These are phyloP conservation scores for Beauveria brongniartii DNA, from an alignment of 2,329 filamentous ascomycete species.

Conservation along the genomic window DNA sequence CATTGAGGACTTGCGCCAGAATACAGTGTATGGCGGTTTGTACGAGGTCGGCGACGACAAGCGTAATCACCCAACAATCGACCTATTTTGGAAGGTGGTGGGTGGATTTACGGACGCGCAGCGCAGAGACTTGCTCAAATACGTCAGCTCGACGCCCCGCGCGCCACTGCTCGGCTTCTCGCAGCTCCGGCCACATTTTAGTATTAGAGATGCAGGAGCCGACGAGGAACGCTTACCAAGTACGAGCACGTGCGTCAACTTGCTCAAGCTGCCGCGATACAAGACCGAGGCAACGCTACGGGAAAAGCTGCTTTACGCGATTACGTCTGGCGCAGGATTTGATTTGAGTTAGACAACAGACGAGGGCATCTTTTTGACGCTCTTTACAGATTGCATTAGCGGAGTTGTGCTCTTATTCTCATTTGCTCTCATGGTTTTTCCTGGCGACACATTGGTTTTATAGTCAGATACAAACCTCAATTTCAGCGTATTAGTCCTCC, in stretches of 20 bases:
- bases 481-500: neutral
- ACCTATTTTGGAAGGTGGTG: conserved; percentile 90
- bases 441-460: neutral
- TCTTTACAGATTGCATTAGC: neutral
- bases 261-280: conserved; percentile 87
- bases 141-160: conserved; percentile 87
- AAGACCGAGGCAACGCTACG: conserved; percentile 54
- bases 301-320: conserved; percentile 80
- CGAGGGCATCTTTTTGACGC: neutral
- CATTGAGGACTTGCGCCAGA: conserved; percentile 71
- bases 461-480: neutral
- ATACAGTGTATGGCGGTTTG: conserved; percentile 81
- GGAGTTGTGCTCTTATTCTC: neutral
- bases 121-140: conserved; percentile 80
- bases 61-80: conserved; percentile 74
- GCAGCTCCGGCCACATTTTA: conserved; percentile 77
- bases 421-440: neutral
- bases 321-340: conserved; percentile 86
- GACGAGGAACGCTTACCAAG: conserved; percentile 71
- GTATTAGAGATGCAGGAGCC: conserved; percentile 66
- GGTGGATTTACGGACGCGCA: conserved; percentile 65
- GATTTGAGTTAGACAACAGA: conserved; percentile 56
- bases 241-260: conserved; percentile 91
- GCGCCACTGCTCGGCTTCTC: conserved; percentile 85
- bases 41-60: conserved; percentile 87